Percentiles rank a stretch among this genome's conserved stretches.
These are phyloP conservation scores for Graphilbum fragrans DNA, from an alignment of 2,329 filamentous ascomycete genomes.

Conservation along the genomic window DNA sequence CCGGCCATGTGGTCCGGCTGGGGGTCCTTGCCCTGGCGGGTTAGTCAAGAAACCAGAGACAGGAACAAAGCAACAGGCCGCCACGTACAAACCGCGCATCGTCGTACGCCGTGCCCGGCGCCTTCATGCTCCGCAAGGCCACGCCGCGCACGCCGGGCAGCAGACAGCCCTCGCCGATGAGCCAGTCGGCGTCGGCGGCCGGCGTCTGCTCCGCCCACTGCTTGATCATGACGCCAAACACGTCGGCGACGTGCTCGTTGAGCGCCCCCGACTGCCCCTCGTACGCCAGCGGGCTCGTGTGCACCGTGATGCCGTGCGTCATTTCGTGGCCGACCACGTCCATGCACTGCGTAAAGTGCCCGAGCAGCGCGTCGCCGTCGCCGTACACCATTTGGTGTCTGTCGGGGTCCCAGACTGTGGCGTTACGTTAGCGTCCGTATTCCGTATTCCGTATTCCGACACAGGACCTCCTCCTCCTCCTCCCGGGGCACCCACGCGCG, in stretches of 20 bases:
- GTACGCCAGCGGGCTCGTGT: slow-evolving; percentile 37
- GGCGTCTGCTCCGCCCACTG: slow-evolving; percentile 34
- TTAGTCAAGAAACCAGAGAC: neutral
- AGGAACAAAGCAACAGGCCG: neutral
- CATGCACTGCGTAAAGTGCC: slow-evolving; percentile 36
- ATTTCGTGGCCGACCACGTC: slow-evolving; percentile 48
- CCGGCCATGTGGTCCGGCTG: slow-evolving; percentile 35
- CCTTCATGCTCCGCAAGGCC: slow-evolving; percentile 41
- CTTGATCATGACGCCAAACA: slow-evolving; percentile 46
- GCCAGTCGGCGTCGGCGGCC: slow-evolving; percentile 36
- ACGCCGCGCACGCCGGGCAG: slow-evolving; percentile 36
- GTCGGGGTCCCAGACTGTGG: slow-evolving; percentile 34
- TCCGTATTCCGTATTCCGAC: too few species aligned
- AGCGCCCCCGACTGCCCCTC: slow-evolving; percentile 39
- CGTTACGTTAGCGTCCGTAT: too few species aligned
- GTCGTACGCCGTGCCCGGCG: slow-evolving; percentile 38
- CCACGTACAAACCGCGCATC: slow-evolving; percentile 34
- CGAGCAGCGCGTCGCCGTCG: slow-evolving; percentile 38
- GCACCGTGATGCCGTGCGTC: slow-evolving; percentile 41
- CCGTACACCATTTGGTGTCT: slow-evolving; percentile 42
- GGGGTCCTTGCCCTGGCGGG: slow-evolving; percentile 35
- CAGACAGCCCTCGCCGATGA: slow-evolving; percentile 40
- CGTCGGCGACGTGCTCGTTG: slow-evolving; percentile 44
- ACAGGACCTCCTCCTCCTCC: too few species aligned
- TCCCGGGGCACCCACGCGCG: slow-evolving; percentile 25